Evolutionary conservation across 169 alveolate species (phyloP).

Genomic region (Eimeria necatrix): DNA sequence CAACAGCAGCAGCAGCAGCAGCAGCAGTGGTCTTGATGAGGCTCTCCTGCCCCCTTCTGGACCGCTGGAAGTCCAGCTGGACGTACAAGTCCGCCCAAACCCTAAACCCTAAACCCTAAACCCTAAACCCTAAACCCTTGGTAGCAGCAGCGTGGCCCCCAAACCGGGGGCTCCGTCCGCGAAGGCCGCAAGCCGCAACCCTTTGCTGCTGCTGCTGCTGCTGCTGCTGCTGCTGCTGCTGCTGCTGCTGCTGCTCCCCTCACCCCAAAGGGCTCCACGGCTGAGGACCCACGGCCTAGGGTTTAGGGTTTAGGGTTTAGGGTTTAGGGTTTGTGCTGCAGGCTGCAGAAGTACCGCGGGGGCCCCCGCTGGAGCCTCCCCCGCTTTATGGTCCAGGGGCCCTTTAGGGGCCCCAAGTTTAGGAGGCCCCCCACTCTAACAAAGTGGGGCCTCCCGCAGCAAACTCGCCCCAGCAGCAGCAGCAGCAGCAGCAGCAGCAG

Average conservation of each 20-base stretch:
- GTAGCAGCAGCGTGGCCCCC: no score
- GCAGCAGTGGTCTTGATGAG: neutral
- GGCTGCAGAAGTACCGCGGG: conserved; percentile 67
- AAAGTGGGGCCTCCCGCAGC: conserved; percentile 74
- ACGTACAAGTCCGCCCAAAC: conserved; percentile 48
- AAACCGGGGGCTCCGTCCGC: neutral
- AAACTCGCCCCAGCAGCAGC: neutral
- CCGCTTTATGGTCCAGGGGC: conserved; percentile 55
- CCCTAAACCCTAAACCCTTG: conserved; percentile 1
- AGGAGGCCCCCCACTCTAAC: conserved; percentile 54
- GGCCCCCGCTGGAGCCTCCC: conserved; percentile 69
- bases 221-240: conserved; percentile 8
- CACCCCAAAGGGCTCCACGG: no score
- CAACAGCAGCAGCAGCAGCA: conserved; percentile 30
- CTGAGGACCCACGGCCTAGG: no score
- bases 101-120: conserved; percentile 41
- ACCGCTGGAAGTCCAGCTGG: conserved; percentile 32
- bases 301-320: no score
- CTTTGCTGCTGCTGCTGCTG: neutral
- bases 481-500: neutral
- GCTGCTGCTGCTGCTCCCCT: conserved; percentile 22
- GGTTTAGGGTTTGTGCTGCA: conserved; percentile 44
- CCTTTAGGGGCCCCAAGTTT: conserved; percentile 22
- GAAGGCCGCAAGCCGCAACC: neutral
- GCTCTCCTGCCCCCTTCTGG: neutral